Evolutionary conservation across 139 green algal species (phyloP).

Genomic region (Zygnema circumcarinatum): DNA sequence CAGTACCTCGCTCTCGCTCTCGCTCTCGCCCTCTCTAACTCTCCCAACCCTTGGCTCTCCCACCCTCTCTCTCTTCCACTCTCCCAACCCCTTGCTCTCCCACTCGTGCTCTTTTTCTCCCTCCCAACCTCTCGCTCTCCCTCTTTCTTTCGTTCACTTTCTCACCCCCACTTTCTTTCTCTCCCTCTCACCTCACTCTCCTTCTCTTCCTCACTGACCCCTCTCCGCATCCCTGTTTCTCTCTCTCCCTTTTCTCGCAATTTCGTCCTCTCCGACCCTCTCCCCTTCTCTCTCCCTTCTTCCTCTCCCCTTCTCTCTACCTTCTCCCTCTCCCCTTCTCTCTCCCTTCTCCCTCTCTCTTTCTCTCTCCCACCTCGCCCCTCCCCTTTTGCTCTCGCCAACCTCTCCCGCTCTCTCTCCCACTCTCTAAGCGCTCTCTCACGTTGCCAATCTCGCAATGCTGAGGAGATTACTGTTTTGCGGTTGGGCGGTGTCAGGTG

Average conservation of each 20-base stretch:
- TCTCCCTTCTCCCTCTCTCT: neutral
- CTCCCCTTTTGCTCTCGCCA: neutral
- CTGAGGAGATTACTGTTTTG: too few relatives aligned
- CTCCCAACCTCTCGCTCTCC: neutral
- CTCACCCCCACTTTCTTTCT: neutral
- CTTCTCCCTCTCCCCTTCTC: neutral
- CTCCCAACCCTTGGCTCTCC: neutral
- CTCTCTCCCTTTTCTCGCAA: conserved; percentile 9
- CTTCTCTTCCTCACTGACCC: neutral
- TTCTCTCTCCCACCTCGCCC: neutral
- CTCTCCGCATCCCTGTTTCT: neutral
- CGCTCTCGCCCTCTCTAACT: neutral
- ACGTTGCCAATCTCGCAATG: too few relatives aligned
- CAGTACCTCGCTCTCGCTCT: too few relatives aligned
- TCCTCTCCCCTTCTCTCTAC: neutral
- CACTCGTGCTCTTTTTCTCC: neutral
- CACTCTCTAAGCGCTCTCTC: neutral
- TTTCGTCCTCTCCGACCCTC: neutral
- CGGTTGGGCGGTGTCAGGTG: too few relatives aligned
- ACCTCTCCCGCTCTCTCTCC: neutral
- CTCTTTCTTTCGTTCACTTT: neutral
- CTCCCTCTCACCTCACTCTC: neutral
- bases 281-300: neutral
- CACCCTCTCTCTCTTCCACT: neutral
- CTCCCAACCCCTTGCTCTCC: neutral